A percentile compares a stretch with the other conserved stretches of the same genome.
Evolutionary conservation across 169 alveolate genomes (phyloP).

Genomic region (Perkinsus olseni): DNA sequence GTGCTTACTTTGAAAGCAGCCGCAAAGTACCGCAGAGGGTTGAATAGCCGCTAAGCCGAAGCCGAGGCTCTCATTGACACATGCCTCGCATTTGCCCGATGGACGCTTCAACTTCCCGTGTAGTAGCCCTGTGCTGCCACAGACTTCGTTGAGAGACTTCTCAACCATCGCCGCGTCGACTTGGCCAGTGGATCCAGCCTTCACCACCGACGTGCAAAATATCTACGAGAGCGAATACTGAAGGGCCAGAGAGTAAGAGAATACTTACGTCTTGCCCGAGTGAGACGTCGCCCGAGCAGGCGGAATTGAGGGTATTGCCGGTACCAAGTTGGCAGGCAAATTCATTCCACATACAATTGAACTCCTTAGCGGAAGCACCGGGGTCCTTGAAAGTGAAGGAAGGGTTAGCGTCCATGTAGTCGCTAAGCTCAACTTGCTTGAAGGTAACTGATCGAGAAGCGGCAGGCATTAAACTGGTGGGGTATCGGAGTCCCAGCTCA

Average conservation of each 20-base stretch:
- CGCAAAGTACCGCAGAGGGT: not conserved
- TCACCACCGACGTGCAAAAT: not conserved
- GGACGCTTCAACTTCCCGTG: not conserved
- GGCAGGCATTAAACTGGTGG: not conserved
- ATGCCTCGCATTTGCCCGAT: not conserved
- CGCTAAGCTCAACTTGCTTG: not conserved
- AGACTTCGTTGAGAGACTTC: not conserved
- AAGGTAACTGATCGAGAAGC: not conserved
- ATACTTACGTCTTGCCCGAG: not conserved
- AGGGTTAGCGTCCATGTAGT: not conserved
- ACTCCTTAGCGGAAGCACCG: not conserved
- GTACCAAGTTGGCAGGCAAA: not conserved
- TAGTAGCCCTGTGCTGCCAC: not conserved
- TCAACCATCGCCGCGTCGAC: not conserved
- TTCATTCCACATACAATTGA: not conserved
- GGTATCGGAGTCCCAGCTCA: not conserved
- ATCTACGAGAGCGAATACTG: not conserved
- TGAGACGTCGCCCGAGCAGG: not conserved
- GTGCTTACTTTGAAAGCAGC: not conserved
- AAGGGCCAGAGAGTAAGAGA: not conserved
- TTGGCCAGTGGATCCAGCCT: not conserved
- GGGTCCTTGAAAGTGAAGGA: not conserved
- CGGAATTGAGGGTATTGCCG: not conserved
- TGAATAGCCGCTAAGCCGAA: not conserved
- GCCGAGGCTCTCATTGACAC: not conserved